Base-by-base conservation (phyloP, 192 early-diverging fungal species). In the Mycoemilia scoparia region DNA sequence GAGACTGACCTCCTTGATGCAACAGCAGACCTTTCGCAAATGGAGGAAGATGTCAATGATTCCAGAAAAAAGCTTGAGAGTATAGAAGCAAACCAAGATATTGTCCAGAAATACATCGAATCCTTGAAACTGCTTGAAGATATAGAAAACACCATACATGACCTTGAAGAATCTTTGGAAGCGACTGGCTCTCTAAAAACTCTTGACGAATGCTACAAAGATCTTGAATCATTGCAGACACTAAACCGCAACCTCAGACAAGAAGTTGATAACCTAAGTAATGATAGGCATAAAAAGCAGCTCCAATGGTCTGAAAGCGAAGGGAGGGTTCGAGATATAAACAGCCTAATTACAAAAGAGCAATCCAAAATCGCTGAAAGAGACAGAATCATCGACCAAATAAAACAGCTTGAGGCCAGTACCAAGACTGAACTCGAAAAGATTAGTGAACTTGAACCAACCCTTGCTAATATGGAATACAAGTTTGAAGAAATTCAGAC, bases 151-250 rank as follows among this genome's bases (percentile, higher is more conserved):
- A 72, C 71, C 22, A 35, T 64, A 2, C 43, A 28, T 11, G 28
- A 21, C 1, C 37, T 77, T 8, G 37, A 30, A 5, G 29, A 34
- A 6, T 74, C 77, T 15, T 55, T 84, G 13, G 41, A 41, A 16
- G n/a, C 35, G 0, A 46, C 74, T 1, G 77, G 75, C 0, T 77
- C 76, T 1, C 61, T 56, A 8, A 71, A 70, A 40, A 82, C 78
- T 3, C 38, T 70, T 14, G 70, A 74, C 3, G 77, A 87, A 16
- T 59, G 71, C 21, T 74, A 79, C 43, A 46, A 41, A 7, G 76
- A 84, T 28, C 46, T 73, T 6, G 59, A 63, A 3, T 24, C 29
- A 1, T 38, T 71, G 4, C 60, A 67, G 33, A 14, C 26, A 0
- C 43, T 58, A 8, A 45, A 67, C 30, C 47, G 43, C 9, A 26